These are phyloP conservation scores for Striga asiatica DNA, from an alignment of 257 asterid species.

Conservation along the genomic window DNA sequence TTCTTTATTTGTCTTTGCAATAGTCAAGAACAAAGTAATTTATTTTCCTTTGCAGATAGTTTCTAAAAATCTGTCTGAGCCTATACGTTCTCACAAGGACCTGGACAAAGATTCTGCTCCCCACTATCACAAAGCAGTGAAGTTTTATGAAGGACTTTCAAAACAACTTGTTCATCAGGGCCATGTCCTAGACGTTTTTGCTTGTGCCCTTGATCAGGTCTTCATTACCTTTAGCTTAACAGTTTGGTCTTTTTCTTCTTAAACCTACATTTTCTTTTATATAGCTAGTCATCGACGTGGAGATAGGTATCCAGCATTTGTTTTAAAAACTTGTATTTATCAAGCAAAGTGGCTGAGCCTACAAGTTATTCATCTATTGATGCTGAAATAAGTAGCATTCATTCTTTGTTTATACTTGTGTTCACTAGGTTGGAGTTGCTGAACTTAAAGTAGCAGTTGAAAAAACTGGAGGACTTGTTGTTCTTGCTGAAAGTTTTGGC, in stretches of 20 bases:
- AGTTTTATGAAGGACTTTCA: slow-evolving; percentile 75
- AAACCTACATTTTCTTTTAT: background rate
- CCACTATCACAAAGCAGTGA: slow-evolving; percentile 77
- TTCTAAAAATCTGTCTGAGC: slow-evolving; percentile 75
- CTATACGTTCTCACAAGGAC: slow-evolving; percentile 94
- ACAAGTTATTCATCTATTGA: slow-evolving; percentile 11
- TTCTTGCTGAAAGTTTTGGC: slow-evolving; percentile 94
- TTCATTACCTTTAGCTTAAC: background rate
- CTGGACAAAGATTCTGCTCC: slow-evolving; percentile 97
- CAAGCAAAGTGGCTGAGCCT: slow-evolving; percentile 94
- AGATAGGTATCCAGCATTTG: background rate
- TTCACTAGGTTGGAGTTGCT: slow-evolving; percentile 82
- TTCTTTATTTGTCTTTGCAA: background rate
- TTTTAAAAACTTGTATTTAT: slow-evolving; percentile 7
- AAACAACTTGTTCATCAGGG: slow-evolving; percentile 98
- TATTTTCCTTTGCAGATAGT: slow-evolving; percentile 55
- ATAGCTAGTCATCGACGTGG: background rate
- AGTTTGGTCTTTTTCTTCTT: background rate
- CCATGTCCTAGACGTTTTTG: slow-evolving; percentile 89
- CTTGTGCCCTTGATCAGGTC: slow-evolving; percentile 98
- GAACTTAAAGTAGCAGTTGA: slow-evolving; percentile 89
- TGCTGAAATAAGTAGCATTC: background rate
- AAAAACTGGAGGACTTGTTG: slow-evolving; percentile 91
- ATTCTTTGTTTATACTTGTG: background rate
- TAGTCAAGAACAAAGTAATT: slow-evolving; percentile 10